These are phyloP conservation scores for Geotrichum reessii DNA, from an alignment of 1,139 yeast genomes.

Conservation along the genomic window DNA sequence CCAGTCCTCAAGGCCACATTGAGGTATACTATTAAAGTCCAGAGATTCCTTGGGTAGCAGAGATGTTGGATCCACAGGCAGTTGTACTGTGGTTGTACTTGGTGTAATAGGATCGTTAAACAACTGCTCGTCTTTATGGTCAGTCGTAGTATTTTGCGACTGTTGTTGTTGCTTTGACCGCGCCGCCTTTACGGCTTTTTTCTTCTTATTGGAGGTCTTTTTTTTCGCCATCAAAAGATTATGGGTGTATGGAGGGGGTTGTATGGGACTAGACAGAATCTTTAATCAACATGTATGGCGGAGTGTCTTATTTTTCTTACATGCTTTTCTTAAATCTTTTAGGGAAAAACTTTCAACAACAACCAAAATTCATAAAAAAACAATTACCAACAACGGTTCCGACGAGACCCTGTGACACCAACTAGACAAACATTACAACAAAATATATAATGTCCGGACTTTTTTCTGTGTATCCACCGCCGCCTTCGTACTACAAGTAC, in stretches of 20 bases:
- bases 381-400: background rate
- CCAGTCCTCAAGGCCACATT: constrained; percentile 4
- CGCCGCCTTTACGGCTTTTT: constrained; percentile 3
- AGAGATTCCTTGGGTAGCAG: background rate
- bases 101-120: background rate
- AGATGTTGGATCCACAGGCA: background rate
- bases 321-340: background rate
- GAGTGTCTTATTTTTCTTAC: background rate
- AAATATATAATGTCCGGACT: constrained; percentile 31
- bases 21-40: background rate
- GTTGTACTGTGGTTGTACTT: background rate
- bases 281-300: background rate
- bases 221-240: constrained; percentile 10
- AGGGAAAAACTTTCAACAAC: background rate
- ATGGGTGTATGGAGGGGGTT: background rate
- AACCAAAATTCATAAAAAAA: background rate
- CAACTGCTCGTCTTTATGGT: background rate
- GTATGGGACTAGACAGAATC: background rate
- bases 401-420: background rate
- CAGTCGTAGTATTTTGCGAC: background rate
- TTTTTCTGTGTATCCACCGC: constrained; percentile 77
- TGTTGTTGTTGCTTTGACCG: background rate
- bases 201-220: constrained; percentile 11
- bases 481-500: constrained; percentile 67
- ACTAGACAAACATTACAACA: background rate